Conservation (phyloP, 176 grass and related monocot genomes). For the Eleusine indica region DNA sequence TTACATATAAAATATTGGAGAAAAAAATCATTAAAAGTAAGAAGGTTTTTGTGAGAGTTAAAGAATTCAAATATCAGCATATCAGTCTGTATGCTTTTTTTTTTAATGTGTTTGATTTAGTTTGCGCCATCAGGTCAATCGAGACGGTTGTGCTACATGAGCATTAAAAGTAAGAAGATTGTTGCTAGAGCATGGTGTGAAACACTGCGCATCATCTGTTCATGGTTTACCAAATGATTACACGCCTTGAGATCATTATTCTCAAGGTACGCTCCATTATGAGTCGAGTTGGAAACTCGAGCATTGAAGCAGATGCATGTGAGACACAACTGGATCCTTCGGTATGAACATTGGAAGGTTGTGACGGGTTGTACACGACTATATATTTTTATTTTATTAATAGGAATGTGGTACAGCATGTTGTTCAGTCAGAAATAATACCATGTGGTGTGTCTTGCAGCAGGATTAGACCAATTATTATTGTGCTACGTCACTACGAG, state of each 20-base stretch:
- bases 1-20: neutral
- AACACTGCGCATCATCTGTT: neutral
- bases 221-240: neutral
- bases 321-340: constrained; percentile 30
- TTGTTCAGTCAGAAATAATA: constrained; percentile 20
- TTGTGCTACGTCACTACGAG: neutral
- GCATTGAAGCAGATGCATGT: constrained; percentile 9
- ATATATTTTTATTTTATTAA: neutral
- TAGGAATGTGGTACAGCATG: neutral
- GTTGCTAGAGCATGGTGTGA: neutral
- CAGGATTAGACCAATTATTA: constrained; percentile 16
- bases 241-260: neutral
- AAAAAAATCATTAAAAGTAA: neutral
- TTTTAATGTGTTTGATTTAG: too few species aligned
- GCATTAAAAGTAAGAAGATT: too few species aligned
- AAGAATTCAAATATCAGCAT: neutral
- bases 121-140: too few species aligned
- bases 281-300: neutral
- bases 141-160: neutral
- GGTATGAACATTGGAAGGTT: constrained; percentile 6
- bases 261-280: constrained; percentile 1
- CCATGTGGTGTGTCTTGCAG: constrained; percentile 22
- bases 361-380: neutral
- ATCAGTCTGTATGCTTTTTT: neutral
- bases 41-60: neutral